phyloP scores from a whole-genome alignment of 306 rosid genomes.

The Phaseolus lunatus region DNA sequence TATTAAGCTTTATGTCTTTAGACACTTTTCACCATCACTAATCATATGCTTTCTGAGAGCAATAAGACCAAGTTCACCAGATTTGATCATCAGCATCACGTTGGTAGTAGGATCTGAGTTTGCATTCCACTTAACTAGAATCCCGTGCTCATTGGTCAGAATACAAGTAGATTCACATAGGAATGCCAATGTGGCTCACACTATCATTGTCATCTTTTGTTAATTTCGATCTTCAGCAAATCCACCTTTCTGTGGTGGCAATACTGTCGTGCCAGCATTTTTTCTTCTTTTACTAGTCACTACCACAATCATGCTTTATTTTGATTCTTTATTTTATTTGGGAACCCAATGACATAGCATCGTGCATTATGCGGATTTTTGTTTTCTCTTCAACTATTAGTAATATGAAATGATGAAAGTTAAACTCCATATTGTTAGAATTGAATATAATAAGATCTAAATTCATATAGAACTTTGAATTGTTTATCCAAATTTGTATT shows the following conservation, averaged over 20 bases:
- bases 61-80: constrained; percentile 65
- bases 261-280: constrained; percentile 42
- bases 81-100: constrained; percentile 52
- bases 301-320: constrained; percentile 45
- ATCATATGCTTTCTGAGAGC: constrained; percentile 46
- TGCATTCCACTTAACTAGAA: constrained; percentile 71
- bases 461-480: too few species aligned
- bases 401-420: too few species aligned
- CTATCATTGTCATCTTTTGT: constrained; percentile 29
- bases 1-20: constrained; percentile 27
- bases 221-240: constrained; percentile 34
- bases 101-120: constrained; percentile 68
- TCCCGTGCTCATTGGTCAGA: constrained; percentile 53
- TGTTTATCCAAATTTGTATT: too few species aligned
- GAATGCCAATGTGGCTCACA: constrained; percentile 41
- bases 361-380: constrained; percentile 41
- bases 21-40: neutral
- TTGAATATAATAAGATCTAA: too few species aligned
- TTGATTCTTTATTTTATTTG: constrained; percentile 49
- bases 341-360: constrained; percentile 31
- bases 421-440: too few species aligned
- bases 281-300: constrained; percentile 41
- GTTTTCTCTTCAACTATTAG: constrained; percentile 14
- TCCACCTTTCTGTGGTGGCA: constrained; percentile 41
- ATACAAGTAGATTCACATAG: constrained; percentile 44